Base-by-base conservation (phyloP, 805 yeast genomes). In the Barnettozyma californica region DNA sequence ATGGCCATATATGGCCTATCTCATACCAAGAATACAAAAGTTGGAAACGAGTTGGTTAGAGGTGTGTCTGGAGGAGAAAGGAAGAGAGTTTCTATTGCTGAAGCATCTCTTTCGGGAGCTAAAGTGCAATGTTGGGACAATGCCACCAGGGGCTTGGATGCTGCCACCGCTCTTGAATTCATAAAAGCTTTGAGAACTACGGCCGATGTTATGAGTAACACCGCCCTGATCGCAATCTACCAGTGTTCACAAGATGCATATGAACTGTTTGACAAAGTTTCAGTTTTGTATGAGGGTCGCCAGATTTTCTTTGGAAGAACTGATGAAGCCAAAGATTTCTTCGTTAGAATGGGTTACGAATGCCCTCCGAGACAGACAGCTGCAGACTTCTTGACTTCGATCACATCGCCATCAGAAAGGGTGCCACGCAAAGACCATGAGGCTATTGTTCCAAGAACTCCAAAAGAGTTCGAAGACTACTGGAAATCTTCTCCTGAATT, bases 21-120 rank as follows among this genome's bases (percentile, higher is more conserved):
- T 7, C 86, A 82, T 61, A 79, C 84, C 9, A 70, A 72, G 52
- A 68, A 80, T 57, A 81, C 87, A 9, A 70, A 78, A 46, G 86
- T 81, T 41, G 87, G 87, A 57, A 75, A 78, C 55, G 84, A 78
- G 54, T 71, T 73, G 31, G 76, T 80, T 26, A 73, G 85, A 61
- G 87, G 87, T 63, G 79, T 82, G 36, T 80, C 85, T 25, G 87
- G 87, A 60, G 87, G 87, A 66, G 84, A 81, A 65, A 69, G 87
- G 54, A 81, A 81, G 62, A 77, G 87, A 67, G 86, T 81, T 20
- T 79, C 85, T 4, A 79, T 81, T 55, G 84, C 83, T 7, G 87
- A 81, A 63, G 83, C 74, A 23, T 55, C 71, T 2, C 52, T 69
- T 9, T 62, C 68, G 46, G 79, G 78, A 46, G 73, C 81, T 25